These are phyloP conservation scores for Strobilomyces confusus DNA, from an alignment of 768 basidiomycete genomes.

Conservation along the genomic window DNA sequence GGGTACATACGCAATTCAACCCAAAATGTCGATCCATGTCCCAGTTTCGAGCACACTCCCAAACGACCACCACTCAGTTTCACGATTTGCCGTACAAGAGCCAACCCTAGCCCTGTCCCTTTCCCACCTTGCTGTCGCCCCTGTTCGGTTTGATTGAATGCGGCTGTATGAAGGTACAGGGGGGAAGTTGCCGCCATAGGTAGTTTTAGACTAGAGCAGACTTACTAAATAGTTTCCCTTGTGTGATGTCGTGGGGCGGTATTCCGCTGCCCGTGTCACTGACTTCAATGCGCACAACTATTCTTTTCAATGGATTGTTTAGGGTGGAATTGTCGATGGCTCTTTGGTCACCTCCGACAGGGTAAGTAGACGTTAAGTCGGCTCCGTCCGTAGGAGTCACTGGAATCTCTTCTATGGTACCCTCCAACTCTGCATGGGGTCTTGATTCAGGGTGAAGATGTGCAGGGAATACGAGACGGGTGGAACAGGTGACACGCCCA, in stretches of 20 bases:
- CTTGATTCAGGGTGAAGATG: slow-evolving; percentile 15
- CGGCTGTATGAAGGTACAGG: slow-evolving; percentile 38
- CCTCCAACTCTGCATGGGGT: slow-evolving; percentile 8
- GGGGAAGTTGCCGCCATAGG: slow-evolving; percentile 7
- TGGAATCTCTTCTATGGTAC: slow-evolving; percentile 22
- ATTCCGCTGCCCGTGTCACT: slow-evolving; percentile 72
- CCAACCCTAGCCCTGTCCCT: slow-evolving; percentile 71
- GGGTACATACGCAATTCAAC: slow-evolving; percentile 59
- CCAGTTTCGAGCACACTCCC: slow-evolving; percentile 60
- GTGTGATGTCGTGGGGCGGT: slow-evolving; percentile 59
- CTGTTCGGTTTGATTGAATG: slow-evolving; percentile 77
- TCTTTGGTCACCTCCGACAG: background rate
- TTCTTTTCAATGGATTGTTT: slow-evolving; percentile 43
- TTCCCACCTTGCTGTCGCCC: slow-evolving; percentile 71
- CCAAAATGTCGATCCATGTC: slow-evolving; percentile 85
- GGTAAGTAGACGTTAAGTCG: slow-evolving; percentile 13
- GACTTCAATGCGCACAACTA: slow-evolving; percentile 83
- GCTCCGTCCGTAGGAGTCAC: slow-evolving; percentile 32
- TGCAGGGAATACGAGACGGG: slow-evolving; percentile 47
- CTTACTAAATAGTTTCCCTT: slow-evolving; percentile 70
- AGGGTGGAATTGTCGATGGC: background rate
- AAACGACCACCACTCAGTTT: slow-evolving; percentile 70
- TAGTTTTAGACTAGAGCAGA: slow-evolving; percentile 6
- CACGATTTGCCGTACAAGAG: slow-evolving; percentile 76
- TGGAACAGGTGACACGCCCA: slow-evolving; percentile 63